phyloP scores from a whole-genome alignment of 176 grass and related monocot species.

The Bromus sterilis region DNA sequence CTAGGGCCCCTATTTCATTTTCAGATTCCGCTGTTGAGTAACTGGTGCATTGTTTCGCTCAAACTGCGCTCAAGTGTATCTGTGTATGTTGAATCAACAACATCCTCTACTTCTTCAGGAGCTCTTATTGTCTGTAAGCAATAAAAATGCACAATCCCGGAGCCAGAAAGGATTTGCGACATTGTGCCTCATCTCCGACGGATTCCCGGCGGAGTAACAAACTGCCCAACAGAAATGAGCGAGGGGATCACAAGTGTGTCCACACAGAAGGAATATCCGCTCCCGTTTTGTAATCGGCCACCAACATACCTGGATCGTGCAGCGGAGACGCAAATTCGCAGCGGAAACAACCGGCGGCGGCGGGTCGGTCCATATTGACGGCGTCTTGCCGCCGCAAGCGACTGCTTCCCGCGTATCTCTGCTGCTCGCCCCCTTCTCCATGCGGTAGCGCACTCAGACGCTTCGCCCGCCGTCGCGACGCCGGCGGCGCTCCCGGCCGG shows the following conservation, averaged over 20 bases:
- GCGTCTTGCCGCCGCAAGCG: background rate
- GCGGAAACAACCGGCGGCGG: background rate
- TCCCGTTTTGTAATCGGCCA: background rate
- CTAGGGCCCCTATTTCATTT: background rate
- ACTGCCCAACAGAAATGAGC: background rate
- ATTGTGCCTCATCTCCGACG: background rate
- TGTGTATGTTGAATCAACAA: background rate
- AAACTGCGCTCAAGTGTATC: background rate
- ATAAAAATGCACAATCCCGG: background rate
- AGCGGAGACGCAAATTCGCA: too few relatives aligned
- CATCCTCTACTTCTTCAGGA: background rate
- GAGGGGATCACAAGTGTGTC: too few relatives aligned
- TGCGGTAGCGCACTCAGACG: background rate
- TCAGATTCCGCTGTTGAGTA: background rate
- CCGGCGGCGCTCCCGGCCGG: background rate
- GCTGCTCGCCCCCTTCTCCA: background rate
- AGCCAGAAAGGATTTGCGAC: background rate
- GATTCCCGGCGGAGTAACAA: background rate
- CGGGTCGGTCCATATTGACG: background rate
- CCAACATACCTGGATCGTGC: background rate
- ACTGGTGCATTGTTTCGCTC: too few relatives aligned
- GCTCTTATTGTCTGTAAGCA: background rate
- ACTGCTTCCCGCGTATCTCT: background rate
- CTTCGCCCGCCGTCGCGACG: background rate
- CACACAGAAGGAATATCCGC: background rate